A percentile compares a stretch with the other conserved stretches of the same genome.
phyloP scores from a whole-genome alignment of 345 rosid genomes.

The Alliaria petiolata region DNA sequence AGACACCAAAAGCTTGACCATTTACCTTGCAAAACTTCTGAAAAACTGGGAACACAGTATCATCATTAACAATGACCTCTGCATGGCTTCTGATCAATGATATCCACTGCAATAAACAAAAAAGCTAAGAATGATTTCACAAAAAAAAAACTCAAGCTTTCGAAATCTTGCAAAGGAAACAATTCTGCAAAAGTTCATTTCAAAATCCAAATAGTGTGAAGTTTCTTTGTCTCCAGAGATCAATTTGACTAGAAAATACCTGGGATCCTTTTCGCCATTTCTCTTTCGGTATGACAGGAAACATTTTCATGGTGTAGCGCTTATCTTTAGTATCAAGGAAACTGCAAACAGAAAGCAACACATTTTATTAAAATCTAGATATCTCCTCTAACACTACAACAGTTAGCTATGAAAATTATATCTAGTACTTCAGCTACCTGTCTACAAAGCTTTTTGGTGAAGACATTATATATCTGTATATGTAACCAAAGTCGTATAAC shows the following conservation, averaged over 20 bases:
- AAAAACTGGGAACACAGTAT: conserved; percentile 56
- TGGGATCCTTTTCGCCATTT: conserved; percentile 96
- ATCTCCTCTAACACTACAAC: background rate
- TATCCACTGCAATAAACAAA: conserved; percentile 62
- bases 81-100: conserved; percentile 73
- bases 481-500: conserved; percentile 75
- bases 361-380: background rate
- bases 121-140: background rate
- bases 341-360: conserved; percentile 37
- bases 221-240: background rate
- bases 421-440: conserved; percentile 48
- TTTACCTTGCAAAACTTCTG: conserved; percentile 80
- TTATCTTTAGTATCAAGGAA: conserved; percentile 67
- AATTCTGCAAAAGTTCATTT: background rate
- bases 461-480: conserved; percentile 71
- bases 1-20: background rate
- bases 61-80: conserved; percentile 67
- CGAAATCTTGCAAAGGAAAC: background rate
- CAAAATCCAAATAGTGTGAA: background rate
- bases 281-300: conserved; percentile 49
- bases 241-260: conserved; percentile 38
- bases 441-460: conserved; percentile 87
- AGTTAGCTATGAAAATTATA: background rate
- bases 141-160: background rate
- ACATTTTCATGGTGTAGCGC: conserved; percentile 74